Evolutionary conservation across 2,329 filamentous ascomycete genomes (phyloP).

Genomic region (Colletotrichum theobromicola): DNA sequence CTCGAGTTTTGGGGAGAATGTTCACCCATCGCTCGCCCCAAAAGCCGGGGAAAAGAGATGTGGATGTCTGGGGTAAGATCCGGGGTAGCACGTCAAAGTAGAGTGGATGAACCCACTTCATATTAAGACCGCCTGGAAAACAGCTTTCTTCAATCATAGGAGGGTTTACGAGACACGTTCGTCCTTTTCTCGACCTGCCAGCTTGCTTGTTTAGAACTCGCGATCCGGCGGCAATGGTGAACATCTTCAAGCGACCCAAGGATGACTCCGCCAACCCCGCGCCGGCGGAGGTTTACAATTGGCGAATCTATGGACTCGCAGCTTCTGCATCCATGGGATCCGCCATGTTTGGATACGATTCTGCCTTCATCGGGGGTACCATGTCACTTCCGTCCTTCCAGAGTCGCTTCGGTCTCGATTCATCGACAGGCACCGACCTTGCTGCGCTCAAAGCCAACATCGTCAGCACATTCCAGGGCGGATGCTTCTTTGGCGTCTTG

Average conservation of each 20-base stretch:
- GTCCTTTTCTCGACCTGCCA: neutral
- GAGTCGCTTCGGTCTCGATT: conserved; percentile 19
- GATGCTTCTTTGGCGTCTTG: conserved; percentile 59
- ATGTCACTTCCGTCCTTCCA: conserved; percentile 26
- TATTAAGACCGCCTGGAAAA: neutral
- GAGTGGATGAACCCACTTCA: neutral
- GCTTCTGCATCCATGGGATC: conserved; percentile 28
- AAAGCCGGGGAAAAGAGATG: neutral
- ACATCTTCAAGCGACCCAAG: conserved; percentile 1
- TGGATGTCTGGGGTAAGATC: neutral
- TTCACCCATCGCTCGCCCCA: neutral
- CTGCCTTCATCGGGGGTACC: conserved; percentile 29
- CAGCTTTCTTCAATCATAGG: neutral
- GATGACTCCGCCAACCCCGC: conserved; percentile 20
- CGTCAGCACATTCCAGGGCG: conserved; percentile 56
- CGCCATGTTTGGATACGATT: conserved; percentile 31
- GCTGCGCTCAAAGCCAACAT: conserved; percentile 30
- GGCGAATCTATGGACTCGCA: conserved; percentile 30
- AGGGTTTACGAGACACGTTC: neutral
- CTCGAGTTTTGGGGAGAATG: neutral
- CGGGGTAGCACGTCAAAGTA: neutral
- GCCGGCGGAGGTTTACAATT: conserved; percentile 30
- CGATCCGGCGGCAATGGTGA: neutral
- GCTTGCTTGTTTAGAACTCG: neutral
- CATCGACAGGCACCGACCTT: neutral